Base-by-base conservation (phyloP, 176 grass and related monocot genomes). In the Saccharum officinarum region DNA sequence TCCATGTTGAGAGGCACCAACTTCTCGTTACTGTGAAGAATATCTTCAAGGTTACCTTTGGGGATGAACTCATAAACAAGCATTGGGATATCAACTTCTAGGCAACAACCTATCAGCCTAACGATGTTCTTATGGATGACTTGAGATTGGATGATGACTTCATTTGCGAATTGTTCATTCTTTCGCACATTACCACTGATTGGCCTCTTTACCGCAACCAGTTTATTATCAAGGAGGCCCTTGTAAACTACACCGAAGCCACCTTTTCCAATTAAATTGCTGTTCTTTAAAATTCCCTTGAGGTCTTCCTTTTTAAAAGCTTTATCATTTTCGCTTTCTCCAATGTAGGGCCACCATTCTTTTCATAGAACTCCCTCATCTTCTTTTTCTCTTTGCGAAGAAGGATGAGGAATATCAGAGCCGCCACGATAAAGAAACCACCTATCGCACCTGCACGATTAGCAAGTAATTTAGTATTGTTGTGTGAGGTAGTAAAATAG, bases 311-410 rank as follows among this genome's bases (percentile, higher is more conserved):
- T 72, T 72, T 45, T 72, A 6, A 45, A 11, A 72, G 8, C 40
- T 72, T 72, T 25, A 72, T 26, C 0, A 12, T 2, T 6, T 72
- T 15, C 25, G 6, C 69, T 26, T 72, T 14, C 17, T 72, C 22
- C 8, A 72, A 7, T 72, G 5, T 72, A 25, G 69, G 40, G 8
- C 69, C 69, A 3, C 36, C 69, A 45, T 72, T 72, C 22, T 7
- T 72, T 14, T 25, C 5, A 14, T 12, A 72, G 8, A 72, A 42
- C 3, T 37, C 61, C 0, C 50, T 61, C 61, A 23, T 63, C 11
- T 59, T 79, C 44, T 5, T 68, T 81, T 67, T 81, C 66, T 81
- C 50, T 81, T 66, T 44, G 31, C 57, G 55, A 36, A 59, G 31
- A 79, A 79, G 49, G 15, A 36, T 10, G 0, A 20, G 14, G 12